Base-by-base conservation (phyloP, 1,284 basidiomycete genomes). In the Ustilago bromivora region DNA sequence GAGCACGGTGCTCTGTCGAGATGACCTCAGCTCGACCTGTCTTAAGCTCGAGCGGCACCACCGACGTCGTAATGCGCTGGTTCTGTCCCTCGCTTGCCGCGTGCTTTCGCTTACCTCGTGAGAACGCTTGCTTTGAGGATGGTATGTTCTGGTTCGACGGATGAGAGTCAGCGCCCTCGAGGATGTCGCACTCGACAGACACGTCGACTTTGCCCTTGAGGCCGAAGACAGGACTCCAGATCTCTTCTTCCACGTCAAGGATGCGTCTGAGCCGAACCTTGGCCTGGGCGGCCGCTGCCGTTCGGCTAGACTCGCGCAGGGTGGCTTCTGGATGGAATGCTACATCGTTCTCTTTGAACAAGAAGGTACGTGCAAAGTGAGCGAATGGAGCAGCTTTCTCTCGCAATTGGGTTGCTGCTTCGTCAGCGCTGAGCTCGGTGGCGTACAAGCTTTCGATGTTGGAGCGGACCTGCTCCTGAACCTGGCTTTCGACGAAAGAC, bases 171-270 rank as follows among this genome's bases (percentile, higher is more conserved):
- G 59, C 55, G 6, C 35, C 58, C 34, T 78, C 68, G 31, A 58
- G 49, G 12, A 81, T 55, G 19, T 80, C 71, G 43, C 78, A 81
- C 34, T 94, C 90, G 0, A 98, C 91, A 4, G 92, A 94, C 0
- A 93, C 96, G 81, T 99, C 96, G 19, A 99, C 88, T 87, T 98
- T 98, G 28, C 96, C 97, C 86, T 96, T 98, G 46, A 99, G 89
- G 0, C 96, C 97, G 84, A 93, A 97, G 12, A 92, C 92, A 0
- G 97, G 96, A 0, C 94, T 96, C 93, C 94, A 97, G 71, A 99
- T 96, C 79, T 98, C 96, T 86, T 99, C 96, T 88, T 99, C 97
- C 47, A 97, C 90, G 67, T 95, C 95, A 13, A 82, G 75, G 36
- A 85, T 72, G 4, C 79, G 77, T 28, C 66, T 74, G 15, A 82